phyloP scores from a whole-genome alignment of 805 yeast species.

The Soucietia sequanensis region DNA sequence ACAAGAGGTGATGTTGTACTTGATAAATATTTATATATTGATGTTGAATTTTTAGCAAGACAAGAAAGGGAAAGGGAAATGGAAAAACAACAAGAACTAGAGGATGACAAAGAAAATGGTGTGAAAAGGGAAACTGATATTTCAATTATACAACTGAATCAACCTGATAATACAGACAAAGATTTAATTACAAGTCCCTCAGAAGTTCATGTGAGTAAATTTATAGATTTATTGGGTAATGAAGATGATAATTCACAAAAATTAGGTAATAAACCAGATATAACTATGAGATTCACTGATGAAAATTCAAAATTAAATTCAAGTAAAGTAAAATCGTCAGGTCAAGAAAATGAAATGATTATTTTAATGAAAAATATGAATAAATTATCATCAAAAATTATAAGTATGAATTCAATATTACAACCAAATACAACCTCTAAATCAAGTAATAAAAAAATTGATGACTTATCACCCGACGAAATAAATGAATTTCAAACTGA shows the following conservation, averaged over 20 bases:
- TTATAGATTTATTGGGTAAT: conserved; percentile 79
- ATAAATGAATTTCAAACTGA: conserved; percentile 26
- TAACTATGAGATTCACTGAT: conserved; percentile 76
- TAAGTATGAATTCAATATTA: conserved; percentile 24
- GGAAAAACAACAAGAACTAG: conserved; percentile 7
- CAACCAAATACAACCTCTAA: not conserved
- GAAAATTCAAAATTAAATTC: conserved; percentile 10
- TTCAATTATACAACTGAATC: no score
- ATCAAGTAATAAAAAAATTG: not conserved
- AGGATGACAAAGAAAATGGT: conserved; percentile 5
- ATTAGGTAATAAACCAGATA: conserved; percentile 80
- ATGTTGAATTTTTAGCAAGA: conserved; percentile 51
- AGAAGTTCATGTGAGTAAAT: conserved; percentile 54
- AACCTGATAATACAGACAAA: no score
- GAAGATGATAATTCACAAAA: conserved; percentile 74
- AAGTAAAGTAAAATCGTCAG: conserved; percentile 19
- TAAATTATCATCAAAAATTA: conserved; percentile 78
- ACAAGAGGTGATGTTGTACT: conserved; percentile 82
- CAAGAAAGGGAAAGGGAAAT: conserved; percentile 33
- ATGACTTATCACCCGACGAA: conserved; percentile 12
- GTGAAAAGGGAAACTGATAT: not conserved
- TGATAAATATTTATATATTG: conserved; percentile 77
- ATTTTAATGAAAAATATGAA: conserved; percentile 86
- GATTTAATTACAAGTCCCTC: not conserved
- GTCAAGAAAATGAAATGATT: conserved; percentile 59